Evolutionary conservation across 805 yeast genomes (phyloP).

Genomic region (Yueomyces sp.): DNA sequence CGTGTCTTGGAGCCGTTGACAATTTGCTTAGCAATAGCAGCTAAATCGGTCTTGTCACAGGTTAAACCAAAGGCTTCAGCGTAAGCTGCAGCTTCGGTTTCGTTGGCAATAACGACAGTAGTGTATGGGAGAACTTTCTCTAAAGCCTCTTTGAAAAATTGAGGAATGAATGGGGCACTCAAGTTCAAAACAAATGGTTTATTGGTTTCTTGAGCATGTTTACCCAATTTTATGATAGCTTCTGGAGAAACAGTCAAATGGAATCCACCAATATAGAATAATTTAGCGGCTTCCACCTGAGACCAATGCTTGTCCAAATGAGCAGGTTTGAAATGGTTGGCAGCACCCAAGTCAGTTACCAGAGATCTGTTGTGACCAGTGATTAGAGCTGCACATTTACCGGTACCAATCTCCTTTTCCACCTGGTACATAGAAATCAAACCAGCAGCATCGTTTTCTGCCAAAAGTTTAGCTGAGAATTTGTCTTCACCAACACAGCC

Average conservation of each 20-base stretch:
- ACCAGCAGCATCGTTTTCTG: constrained; percentile 83
- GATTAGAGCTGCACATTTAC: constrained; percentile 95
- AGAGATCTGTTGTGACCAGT: constrained; percentile 80
- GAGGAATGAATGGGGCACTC: constrained; percentile 94
- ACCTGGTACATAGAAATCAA: constrained; percentile 76
- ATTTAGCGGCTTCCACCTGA: constrained; percentile 64
- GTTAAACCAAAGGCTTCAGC: constrained; percentile 71
- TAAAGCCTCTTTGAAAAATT: constrained; percentile 86
- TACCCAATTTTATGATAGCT: constrained; percentile 78
- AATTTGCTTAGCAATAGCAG: constrained; percentile 67
- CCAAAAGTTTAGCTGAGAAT: constrained; percentile 64
- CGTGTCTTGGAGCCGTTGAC: constrained; percentile 53
- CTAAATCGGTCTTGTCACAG: constrained; percentile 39
- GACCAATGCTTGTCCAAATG: constrained; percentile 86
- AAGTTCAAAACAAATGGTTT: constrained; percentile 74
- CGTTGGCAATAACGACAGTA: constrained; percentile 88
- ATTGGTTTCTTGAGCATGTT: constrained; percentile 77
- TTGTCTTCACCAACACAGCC: constrained; percentile 94
- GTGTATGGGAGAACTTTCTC: constrained; percentile 73
- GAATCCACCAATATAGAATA: constrained; percentile 96
- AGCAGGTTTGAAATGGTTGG: constrained; percentile 85
- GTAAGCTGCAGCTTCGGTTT: constrained; percentile 90
- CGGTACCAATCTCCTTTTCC: constrained; percentile 68
- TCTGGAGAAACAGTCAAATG: constrained; percentile 96
- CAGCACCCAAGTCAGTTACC: constrained; percentile 95